Evolutionary conservation across 495 filamentous ascomycete species (phyloP).

Genomic region (Halenospora varia): DNA sequence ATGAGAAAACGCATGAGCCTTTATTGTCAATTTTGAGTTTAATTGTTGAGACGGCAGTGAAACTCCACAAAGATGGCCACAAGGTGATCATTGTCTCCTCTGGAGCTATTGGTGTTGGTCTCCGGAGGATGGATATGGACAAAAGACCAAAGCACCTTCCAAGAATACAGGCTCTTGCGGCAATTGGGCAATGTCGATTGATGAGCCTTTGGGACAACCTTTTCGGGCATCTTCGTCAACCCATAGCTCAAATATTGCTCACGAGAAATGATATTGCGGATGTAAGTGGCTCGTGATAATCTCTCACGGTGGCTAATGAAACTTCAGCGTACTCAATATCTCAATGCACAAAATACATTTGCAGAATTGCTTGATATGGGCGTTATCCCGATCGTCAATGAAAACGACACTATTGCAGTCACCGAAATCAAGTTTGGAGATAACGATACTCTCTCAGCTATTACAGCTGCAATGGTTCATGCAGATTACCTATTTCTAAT

Average conservation of each 20-base stretch:
- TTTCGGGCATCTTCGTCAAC: slow-evolving; percentile 81
- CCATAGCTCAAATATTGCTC: slow-evolving; percentile 89
- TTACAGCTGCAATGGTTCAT: slow-evolving; percentile 95
- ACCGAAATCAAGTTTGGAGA: slow-evolving; percentile 99
- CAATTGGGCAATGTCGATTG: no score
- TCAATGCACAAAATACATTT: slow-evolving; percentile 94
- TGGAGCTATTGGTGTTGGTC: slow-evolving; percentile 89
- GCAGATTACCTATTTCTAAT: slow-evolving; percentile 97
- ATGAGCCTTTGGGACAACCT: slow-evolving; percentile 91
- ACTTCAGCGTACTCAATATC: slow-evolving; percentile 78
- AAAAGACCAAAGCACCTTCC: slow-evolving; percentile 84
- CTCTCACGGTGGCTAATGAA: not conserved
- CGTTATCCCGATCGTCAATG: slow-evolving; percentile 96
- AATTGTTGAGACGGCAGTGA: slow-evolving; percentile 89
- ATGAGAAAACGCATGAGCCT: slow-evolving; percentile 97
- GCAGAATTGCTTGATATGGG: slow-evolving; percentile 88
- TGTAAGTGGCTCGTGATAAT: slow-evolving; percentile 44
- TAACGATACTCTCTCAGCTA: slow-evolving; percentile 94
- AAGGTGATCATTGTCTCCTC: slow-evolving; percentile 94
- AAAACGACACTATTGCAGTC: slow-evolving; percentile 95
- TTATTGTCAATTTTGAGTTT: slow-evolving; percentile 82
- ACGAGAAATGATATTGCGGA: slow-evolving; percentile 98
- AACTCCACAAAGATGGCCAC: slow-evolving; percentile 84
- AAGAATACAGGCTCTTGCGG: slow-evolving; percentile 76
- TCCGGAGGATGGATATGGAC: slow-evolving; percentile 86